A percentile compares a stretch with the other conserved stretches of the same genome.
These are phyloP conservation scores for Pulicaria dysenterica DNA, from an alignment of 129 eudicot species.

Conservation along the genomic window DNA sequence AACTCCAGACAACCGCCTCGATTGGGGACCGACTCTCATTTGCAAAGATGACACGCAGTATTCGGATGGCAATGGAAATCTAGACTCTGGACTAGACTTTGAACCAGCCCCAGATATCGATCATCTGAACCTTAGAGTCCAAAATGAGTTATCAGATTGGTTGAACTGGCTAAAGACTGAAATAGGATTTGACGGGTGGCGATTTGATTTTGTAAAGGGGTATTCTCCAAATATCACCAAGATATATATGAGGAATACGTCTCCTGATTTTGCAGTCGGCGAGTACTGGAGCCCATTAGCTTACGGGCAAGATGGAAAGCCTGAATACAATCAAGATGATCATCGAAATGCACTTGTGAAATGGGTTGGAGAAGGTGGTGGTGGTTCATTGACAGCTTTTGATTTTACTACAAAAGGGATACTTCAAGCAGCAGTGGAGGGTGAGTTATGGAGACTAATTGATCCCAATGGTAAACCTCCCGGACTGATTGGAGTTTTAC, in stretches of 20 bases:
- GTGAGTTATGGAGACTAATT: slow-evolving; percentile 73
- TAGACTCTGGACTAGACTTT: slow-evolving; percentile 55
- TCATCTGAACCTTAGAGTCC: slow-evolving; percentile 69
- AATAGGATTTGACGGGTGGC: slow-evolving; percentile 76
- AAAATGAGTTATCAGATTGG: slow-evolving; percentile 76
- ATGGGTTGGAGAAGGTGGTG: slow-evolving; percentile 58
- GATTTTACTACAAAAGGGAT: slow-evolving; percentile 77
- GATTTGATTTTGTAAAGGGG: slow-evolving; percentile 67
- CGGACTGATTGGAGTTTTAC: slow-evolving; percentile 64
- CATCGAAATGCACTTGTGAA: slow-evolving; percentile 52
- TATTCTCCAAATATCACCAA: slow-evolving; percentile 56
- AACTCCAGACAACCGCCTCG: slow-evolving; percentile 66
- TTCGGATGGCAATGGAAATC: slow-evolving; percentile 63
- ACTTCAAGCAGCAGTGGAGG: slow-evolving; percentile 75
- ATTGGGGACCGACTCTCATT: slow-evolving; percentile 71
- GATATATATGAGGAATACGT: slow-evolving; percentile 58
- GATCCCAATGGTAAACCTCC: slow-evolving; percentile 65
- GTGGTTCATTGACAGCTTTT: slow-evolving; percentile 59
- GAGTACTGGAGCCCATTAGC: slow-evolving; percentile 53
- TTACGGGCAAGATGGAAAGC: slow-evolving; percentile 51
- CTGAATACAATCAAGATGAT: slow-evolving; percentile 53
- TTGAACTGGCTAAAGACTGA: slow-evolving; percentile 77
- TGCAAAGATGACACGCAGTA: slow-evolving; percentile 59
- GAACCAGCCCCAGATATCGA: slow-evolving; percentile 64
- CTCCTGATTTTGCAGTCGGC: slow-evolving; percentile 68